Conservation (phyloP, 2,329 filamentous ascomycete species). For the Helotiales sp. region DNA sequence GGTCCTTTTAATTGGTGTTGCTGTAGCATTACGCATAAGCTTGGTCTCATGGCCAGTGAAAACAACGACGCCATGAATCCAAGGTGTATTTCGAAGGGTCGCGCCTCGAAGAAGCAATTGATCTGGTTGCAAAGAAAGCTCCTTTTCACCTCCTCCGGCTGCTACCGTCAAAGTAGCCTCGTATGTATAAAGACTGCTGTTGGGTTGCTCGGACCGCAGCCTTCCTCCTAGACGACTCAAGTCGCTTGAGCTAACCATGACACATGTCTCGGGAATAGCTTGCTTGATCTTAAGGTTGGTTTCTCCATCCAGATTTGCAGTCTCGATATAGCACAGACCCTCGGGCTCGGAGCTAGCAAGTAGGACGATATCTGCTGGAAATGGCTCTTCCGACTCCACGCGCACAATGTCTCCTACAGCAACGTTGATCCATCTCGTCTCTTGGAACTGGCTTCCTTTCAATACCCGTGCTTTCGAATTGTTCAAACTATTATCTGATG, state of each 20-base stretch:
- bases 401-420: constrained; percentile 89
- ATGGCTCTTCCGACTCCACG: constrained; percentile 92
- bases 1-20: constrained; percentile 95
- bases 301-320: constrained; percentile 94
- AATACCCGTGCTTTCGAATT: constrained; percentile 82
- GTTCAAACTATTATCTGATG: constrained; percentile 84
- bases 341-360: constrained; percentile 95
- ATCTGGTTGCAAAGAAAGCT: constrained; percentile 85
- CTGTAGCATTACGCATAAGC: constrained; percentile 97
- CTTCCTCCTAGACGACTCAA: constrained; percentile 83
- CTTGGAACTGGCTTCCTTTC: constrained; percentile 78
- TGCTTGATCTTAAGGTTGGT: constrained; percentile 99
- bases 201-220: constrained; percentile 92
- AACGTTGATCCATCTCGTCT: constrained; percentile 92
- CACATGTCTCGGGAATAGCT: constrained; percentile 86
- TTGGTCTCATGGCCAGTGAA: constrained; percentile 99
- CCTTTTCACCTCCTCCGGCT: constrained; percentile 87
- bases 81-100: constrained; percentile 92
- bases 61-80: constrained; percentile 94
- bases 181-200: constrained; percentile 97
- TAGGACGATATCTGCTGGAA: constrained; percentile 90
- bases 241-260: constrained; percentile 83
- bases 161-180: constrained; percentile 94
- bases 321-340: constrained; percentile 97
- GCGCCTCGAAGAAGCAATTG: constrained; percentile 91